Evolutionary conservation across 1,284 basidiomycete species (phyloP), one percentile per base, ranked within the genome.

Genomic region (Naganishia cerealis): DNA sequence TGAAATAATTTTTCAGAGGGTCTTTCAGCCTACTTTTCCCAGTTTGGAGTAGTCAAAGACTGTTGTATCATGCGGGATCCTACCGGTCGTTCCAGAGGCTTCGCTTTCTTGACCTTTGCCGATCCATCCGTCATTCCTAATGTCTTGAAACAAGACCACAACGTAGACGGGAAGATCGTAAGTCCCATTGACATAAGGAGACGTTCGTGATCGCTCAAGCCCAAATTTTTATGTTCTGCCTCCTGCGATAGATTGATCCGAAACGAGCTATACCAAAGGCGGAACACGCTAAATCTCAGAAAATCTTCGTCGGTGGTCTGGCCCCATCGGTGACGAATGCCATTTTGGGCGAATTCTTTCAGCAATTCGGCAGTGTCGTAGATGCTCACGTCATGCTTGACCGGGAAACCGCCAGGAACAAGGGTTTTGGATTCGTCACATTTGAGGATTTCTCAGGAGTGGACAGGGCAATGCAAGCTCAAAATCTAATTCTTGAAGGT

Each of bases 331-430:
- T 96, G 55, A 98, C 94, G 8, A 92, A 91, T 26, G 93, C 96
- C 74, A 90, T 89, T 8, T 92, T 99, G 88, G 88, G 90, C 71
- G 86, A 88, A 68, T 96, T 91, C 82, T 95, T 98, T 80, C 87
- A 88, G 53, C 91, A 94, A 77, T 86, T 83, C 75, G 96, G 95
- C 69, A 89, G 88, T 73, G 92, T 99, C 70, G 89, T 94, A 75
- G 95, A 99, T 79, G 93, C 94, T 59, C 98, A 94, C 0, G 92
- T 99, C 75, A 99, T 99, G 96, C 86, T 97, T 75, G 96, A 99
- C 81, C 90, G 94, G 63, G 93, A 98, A 79, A 97, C 93, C 18
- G 91, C 91, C 40, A 83, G 94, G 57, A 94, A 91, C 81, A 95
- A 99, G 79, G 96, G 96, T 6, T 99, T 98, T 75, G 96, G 96